Base-by-base conservation (phyloP, 441 rosid genomes). In the Hypseocharis bilobata region DNA sequence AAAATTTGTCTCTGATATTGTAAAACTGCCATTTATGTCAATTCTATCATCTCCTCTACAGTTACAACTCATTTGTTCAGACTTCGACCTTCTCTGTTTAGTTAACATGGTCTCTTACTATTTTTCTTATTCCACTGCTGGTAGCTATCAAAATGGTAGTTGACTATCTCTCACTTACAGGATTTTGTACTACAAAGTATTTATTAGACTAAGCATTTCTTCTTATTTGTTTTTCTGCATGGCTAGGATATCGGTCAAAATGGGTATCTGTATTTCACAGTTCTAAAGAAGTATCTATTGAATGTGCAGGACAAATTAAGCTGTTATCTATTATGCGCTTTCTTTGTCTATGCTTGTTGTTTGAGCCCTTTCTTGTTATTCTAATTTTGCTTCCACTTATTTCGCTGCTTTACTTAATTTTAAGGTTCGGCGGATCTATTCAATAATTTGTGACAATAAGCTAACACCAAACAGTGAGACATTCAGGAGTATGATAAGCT, bases 381-480 rank as follows among this genome's bases (percentile, higher is more conserved):
- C 55, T 49, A 1, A 60, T 59, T 61, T 40, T 30, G 57, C 14
- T 63, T 60, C 30, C 27, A 44, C 7, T 26, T 49, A 32, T 47
- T 63, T 42, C n/a, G n/a, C 30, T 22, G 22, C 26, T 34, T 45
- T 22, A 42, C 17, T 52, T 66, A 32, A 45, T 69, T 23, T 60
- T 42, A 62, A 92, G 98, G 97, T 85, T 61, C 74, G 73, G 69
- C 81, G 77, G 78, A 80, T 93, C 73, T 80, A 84, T 76, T 78
- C 87, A 57, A 38, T 86, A 60, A 79, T 93, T 55, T 60, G 76
- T 72, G 70, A 20, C 74, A 83, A 78, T 70, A 65, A 74, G 66
- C 68, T 88, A 82, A 75, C 70, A 78, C 85, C 97, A 75, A 77
- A 71, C 70, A 64, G 54, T 64, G 97, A 87, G 77, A 87, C 86